A percentile compares a stretch with the other conserved stretches of the same genome.
Evolutionary conservation across 2,329 filamentous ascomycete species (phyloP).

Genomic region (Claviceps sp.): DNA sequence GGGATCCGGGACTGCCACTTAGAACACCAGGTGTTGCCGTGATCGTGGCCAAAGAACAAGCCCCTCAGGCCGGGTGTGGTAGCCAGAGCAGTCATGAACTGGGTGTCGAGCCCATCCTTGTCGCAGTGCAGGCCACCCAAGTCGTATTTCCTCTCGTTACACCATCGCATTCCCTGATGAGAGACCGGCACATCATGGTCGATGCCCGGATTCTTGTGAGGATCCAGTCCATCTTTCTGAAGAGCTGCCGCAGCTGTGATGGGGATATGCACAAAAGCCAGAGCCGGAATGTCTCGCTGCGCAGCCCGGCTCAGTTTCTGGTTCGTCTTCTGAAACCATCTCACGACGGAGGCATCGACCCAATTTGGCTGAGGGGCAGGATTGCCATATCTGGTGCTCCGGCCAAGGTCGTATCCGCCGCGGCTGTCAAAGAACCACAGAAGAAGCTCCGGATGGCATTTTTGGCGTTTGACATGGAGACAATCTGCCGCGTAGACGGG

Average conservation of each 20-base stretch:
- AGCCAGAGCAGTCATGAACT: slow-evolving; percentile 49
- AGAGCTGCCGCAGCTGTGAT: slow-evolving; percentile 23
- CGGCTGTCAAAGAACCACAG: slow-evolving; percentile 63
- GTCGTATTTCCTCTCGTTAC: slow-evolving; percentile 6
- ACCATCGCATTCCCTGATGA: slow-evolving; percentile 30
- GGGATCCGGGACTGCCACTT: slow-evolving; percentile 28
- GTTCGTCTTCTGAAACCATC: slow-evolving; percentile 28
- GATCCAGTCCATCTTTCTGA: slow-evolving; percentile 22
- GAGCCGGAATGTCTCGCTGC: slow-evolving; percentile 25
- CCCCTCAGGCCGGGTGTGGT: slow-evolving; percentile 40
- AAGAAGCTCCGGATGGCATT: slow-evolving; percentile 25
- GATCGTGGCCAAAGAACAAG: slow-evolving; percentile 53
- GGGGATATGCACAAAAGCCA: slow-evolving; percentile 37
- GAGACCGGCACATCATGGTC: slow-evolving; percentile 28
- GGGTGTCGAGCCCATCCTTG: slow-evolving; percentile 37
- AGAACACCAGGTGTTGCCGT: slow-evolving; percentile 46
- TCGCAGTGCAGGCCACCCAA: slow-evolving; percentile 19
- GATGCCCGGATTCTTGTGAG: slow-evolving; percentile 27
- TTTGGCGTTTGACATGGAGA: slow-evolving; percentile 3
- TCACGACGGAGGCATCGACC: slow-evolving; percentile 29
- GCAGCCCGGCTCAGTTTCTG: slow-evolving; percentile 16
- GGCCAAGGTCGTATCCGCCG: slow-evolving; percentile 39
- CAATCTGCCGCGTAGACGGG: slow-evolving; percentile 28
- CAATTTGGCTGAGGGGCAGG: slow-evolving; percentile 25
- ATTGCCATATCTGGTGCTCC: slow-evolving; percentile 15